Base-by-base conservation (phyloP, 768 basidiomycete species). In the Lactarius pseudohatsudake region DNA sequence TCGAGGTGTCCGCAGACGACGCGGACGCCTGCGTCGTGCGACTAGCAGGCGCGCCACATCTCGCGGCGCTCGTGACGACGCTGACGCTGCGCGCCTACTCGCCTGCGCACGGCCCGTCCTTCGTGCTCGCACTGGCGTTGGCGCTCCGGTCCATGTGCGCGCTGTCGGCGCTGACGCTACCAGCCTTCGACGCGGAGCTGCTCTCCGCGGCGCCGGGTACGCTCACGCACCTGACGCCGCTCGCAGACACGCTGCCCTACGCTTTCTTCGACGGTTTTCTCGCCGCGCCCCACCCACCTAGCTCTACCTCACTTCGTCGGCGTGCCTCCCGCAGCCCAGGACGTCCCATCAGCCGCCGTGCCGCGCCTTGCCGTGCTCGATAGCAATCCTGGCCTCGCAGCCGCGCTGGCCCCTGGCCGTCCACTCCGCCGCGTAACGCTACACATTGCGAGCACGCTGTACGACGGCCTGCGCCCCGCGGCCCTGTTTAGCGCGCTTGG, bases 141-240 rank as follows among this genome's bases (percentile, higher is more conserved):
- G 76, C 77, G 2, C 72, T 77, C 58, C 72, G 70, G 57, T 74
- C 74, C 59, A 78, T 77, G 77, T 69, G 69, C 55, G 65, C 71
- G 4, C 70, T 77, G 4, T 45, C 59, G 1, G 60, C 72, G 7
- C 74, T 78, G 55, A 72, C 70, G 1, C 63, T 76, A 1, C 74
- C 76, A 0, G 63, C 64, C 1, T 75, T 75, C 65, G 72, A 74
- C 56, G 32, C 72, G 0, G 69, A 71, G 38, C 34, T 76, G 22
- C 69, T 76, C 47, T 57, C 61, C 32, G 72, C 74, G 22, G 71
- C 71, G 3, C 70, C 72, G 2, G 70, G 72, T 64, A 45, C 68
- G 1, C 66, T 77, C 30, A 65, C 61, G 22, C 41, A 58, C 13
- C 71, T 78, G 45, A 70, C 68, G 9, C 57, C 77, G 16, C 65